Percentiles rank a stretch among this genome's conserved stretches.
phyloP scores from a whole-genome alignment of 768 basidiomycete species.

The Ramaria sp. region DNA sequence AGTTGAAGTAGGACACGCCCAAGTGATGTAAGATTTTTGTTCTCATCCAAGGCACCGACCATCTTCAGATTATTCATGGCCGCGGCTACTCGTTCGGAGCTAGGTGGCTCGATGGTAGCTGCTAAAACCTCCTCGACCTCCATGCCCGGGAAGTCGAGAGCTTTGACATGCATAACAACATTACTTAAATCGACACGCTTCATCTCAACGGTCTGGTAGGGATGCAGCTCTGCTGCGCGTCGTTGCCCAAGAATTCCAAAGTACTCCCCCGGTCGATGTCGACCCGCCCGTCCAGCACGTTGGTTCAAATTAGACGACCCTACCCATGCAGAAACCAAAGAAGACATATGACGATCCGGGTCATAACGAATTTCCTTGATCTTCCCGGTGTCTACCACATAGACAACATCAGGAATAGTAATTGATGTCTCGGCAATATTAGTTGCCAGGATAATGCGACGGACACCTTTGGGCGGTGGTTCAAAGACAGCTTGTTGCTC shows the following conservation, averaged over 20 bases:
- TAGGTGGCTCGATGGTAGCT: conserved; percentile 84
- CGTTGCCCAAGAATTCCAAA: conserved; percentile 66
- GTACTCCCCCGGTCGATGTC: conserved; percentile 86
- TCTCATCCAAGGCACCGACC: conserved; percentile 76
- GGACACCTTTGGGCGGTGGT: conserved; percentile 62
- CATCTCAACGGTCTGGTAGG: conserved; percentile 93
- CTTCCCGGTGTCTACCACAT: conserved; percentile 83
- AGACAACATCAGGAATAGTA: conserved; percentile 92
- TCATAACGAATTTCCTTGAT: conserved; percentile 88
- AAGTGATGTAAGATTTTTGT: conserved; percentile 72
- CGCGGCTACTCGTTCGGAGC: conserved; percentile 56
- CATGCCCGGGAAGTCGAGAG: conserved; percentile 79
- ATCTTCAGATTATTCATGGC: conserved; percentile 73
- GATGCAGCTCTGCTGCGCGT: conserved; percentile 48
- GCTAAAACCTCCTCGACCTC: conserved; percentile 78
- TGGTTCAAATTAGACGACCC: conserved; percentile 86
- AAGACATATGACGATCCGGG: conserved; percentile 78
- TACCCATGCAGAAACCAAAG: conserved; percentile 84
- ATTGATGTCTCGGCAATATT: conserved; percentile 95
- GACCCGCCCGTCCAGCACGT: conserved; percentile 84
- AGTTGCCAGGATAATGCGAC: conserved; percentile 85
- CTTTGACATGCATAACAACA: conserved; percentile 95
- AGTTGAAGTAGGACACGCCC: conserved; percentile 82
- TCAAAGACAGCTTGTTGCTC: conserved; percentile 89
- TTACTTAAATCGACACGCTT: conserved; percentile 81